Conservation (phyloP, 176 grass and related monocot species). For the Oryza australiensis region DNA sequence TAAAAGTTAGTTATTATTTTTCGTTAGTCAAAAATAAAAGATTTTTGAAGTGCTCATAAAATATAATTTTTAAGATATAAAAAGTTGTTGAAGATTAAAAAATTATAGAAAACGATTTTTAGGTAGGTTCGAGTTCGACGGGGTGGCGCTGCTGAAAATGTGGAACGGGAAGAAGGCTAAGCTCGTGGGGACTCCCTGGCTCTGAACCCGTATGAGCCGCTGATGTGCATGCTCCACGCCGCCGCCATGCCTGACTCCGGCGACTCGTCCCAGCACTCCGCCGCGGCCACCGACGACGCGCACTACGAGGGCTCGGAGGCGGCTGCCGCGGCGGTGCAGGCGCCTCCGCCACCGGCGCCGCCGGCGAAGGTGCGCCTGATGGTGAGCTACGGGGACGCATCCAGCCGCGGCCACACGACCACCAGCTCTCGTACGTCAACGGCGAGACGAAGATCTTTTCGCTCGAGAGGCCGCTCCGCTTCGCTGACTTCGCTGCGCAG, state of each 20-base stretch:
- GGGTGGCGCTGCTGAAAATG: too few species aligned
- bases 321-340: neutral
- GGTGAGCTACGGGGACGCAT: slow-evolving; percentile 98
- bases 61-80: too few species aligned
- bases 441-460: slow-evolving; percentile 98
- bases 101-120: too few species aligned
- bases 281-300: slow-evolving; percentile 46
- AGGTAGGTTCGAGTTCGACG: too few species aligned
- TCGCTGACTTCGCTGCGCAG: slow-evolving; percentile 59
- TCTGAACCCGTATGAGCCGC: too few species aligned
- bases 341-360: neutral
- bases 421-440: slow-evolving; percentile 89
- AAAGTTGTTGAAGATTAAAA: too few species aligned
- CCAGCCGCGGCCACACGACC: slow-evolving; percentile 77
- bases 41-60: too few species aligned
- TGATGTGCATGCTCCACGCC: too few species aligned
- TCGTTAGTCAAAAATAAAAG: too few species aligned
- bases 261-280: slow-evolving; percentile 67
- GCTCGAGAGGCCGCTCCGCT: slow-evolving; percentile 71
- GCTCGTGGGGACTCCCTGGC: too few species aligned
- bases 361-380: slow-evolving; percentile 62
- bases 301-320: slow-evolving; percentile 38
- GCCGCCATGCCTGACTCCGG: slow-evolving; percentile 70
- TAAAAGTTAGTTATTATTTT: too few species aligned
- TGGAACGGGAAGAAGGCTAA: too few species aligned